Evolutionary conservation across 2,329 filamentous ascomycete genomes (phyloP).

Genomic region (Fusarium tupiense): DNA sequence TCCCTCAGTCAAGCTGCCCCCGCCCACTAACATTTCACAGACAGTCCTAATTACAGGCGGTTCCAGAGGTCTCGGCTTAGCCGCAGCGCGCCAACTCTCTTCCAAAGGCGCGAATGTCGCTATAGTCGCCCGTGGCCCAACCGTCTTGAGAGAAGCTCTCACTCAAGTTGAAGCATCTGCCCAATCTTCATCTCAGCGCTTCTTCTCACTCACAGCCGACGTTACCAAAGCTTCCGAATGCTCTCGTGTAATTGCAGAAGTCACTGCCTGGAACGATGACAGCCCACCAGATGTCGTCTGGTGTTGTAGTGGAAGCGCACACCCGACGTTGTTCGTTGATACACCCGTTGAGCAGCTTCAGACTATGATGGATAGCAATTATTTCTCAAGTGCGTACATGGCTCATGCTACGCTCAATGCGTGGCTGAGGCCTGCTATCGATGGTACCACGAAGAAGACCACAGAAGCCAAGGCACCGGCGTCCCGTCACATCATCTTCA

Average conservation of each 20-base stretch:
- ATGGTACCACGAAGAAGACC: not conserved
- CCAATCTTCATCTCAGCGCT: conserved; percentile 10
- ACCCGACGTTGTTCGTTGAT: conserved; percentile 30
- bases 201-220: conserved; percentile 11
- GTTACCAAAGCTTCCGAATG: conserved; percentile 21
- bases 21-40: not conserved
- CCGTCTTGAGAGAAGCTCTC: conserved; percentile 9
- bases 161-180: conserved; percentile 12
- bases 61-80: conserved; percentile 23
- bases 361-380: conserved; percentile 36
- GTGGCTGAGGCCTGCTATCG: conserved; percentile 13
- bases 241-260: conserved; percentile 11
- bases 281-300: conserved; percentile 12
- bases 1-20: not conserved
- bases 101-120: conserved; percentile 17
- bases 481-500: conserved; percentile 27
- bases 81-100: conserved; percentile 25
- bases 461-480: not conserved
- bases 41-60: conserved; percentile 28
- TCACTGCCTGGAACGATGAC: conserved; percentile 17
- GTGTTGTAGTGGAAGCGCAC: conserved; percentile 32
- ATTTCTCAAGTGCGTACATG: conserved; percentile 34
- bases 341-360: conserved; percentile 29
- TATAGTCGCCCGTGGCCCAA: conserved; percentile 11
- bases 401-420: conserved; percentile 26